These are phyloP conservation scores for Coemansia nantahalensis DNA, from an alignment of 192 early-diverging fungal genomes.

Conservation along the genomic window DNA sequence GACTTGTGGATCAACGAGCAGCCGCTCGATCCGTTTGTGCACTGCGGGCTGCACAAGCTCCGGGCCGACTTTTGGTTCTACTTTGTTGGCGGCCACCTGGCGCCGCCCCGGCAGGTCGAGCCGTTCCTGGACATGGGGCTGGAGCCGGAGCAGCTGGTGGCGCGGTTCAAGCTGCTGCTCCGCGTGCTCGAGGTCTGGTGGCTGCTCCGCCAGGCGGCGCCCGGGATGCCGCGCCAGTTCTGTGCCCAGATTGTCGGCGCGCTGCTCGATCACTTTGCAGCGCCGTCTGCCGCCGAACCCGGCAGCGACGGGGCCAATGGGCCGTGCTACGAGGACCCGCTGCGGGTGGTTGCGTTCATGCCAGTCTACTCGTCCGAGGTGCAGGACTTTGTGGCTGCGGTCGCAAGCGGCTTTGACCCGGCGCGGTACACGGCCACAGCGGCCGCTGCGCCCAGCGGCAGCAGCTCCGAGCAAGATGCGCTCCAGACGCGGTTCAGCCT, in stretches of 20 bases:
- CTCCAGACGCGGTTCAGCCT: conserved; percentile 6
- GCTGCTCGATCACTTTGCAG: conserved; percentile 21
- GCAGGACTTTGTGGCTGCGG: conserved; percentile 25
- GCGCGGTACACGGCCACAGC: conserved; percentile 21
- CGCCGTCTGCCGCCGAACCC: too few species aligned
- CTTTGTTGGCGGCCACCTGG: conserved; percentile 32
- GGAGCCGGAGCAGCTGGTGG: conserved; percentile 18
- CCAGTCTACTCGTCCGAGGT: conserved; percentile 46
- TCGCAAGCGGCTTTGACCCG: conserved; percentile 38
- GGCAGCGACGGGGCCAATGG: too few species aligned
- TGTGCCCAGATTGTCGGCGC: conserved; percentile 21
- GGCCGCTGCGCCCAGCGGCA: neutral
- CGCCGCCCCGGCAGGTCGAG: conserved; percentile 38
- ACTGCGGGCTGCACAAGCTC: conserved; percentile 39
- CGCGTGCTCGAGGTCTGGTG: conserved; percentile 38
- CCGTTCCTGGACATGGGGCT: conserved; percentile 20
- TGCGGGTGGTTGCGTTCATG: conserved; percentile 21
- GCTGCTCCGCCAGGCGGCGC: conserved; percentile 37
- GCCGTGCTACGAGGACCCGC: conserved; percentile 4
- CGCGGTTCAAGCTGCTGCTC: conserved; percentile 27
- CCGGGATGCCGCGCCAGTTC: conserved; percentile 35
- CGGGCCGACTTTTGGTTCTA: conserved; percentile 39
- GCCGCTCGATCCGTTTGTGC: conserved; percentile 48
- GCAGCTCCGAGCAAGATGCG: neutral
- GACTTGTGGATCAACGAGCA: conserved; percentile 48